Evolutionary conservation across 306 rosid genomes (phyloP), one percentile per base, ranked within the genome.

Genomic region (Begonia fuchsioides): DNA sequence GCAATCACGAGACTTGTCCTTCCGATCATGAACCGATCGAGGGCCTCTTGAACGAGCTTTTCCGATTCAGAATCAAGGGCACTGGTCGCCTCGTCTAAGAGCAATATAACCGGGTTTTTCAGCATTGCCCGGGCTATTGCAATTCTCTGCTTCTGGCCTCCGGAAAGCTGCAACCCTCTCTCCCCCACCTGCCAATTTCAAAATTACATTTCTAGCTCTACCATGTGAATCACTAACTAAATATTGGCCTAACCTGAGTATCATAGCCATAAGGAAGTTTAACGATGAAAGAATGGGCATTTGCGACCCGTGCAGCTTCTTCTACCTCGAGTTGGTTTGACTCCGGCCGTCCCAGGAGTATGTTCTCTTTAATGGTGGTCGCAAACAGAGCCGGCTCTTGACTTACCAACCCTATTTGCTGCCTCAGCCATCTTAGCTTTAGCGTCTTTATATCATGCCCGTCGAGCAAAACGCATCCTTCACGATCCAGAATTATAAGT

Each of bases 121-220:
- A 86, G 67, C 96, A 86, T 86, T 20, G 96, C 96, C 67, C 96
- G 76, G 54, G 96, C 96, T 45, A 86, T 86, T 20, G 96, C 96
- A 57, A 86, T 86, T 67, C 96, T 74, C 68, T 86, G 96, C 56
- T 86, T 86, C 69, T 86, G 96, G 3, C 96, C 96, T 56, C 96
- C 96, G 12, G 96, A 86, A 47, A 86, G 90, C 72, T 86, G 96
- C 55, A 82, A 41, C n/a, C 96, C 96, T 59, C 96, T 79, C 64
- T 86, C 96, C 51, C 96, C 96, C 6, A 86, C 96, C 96, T 86
- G 81, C 67, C 80, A 78, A 72, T 76, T 59, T 55, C 58, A 47
- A 51, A 20, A 56, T 51, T 15, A 40, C 19, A 44, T 2, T 12
- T 13, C 9, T 44, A 8, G 7, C 7, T 26, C 35, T 26, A 26